Conservation (phyloP, 179 eudicot genomes). For the Carnegiea gigantea region DNA sequence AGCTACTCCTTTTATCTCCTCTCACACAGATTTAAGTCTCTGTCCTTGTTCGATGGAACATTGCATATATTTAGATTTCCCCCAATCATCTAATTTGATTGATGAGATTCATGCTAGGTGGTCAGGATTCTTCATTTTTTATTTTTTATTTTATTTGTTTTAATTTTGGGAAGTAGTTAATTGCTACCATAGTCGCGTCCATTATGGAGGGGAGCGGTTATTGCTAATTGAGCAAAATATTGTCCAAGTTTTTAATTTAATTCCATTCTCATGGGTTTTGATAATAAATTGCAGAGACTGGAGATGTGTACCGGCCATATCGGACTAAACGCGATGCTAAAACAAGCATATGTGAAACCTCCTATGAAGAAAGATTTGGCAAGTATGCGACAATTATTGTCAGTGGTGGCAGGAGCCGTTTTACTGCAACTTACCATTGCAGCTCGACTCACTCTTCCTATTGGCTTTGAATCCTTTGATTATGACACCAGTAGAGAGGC, state of each 20-base stretch:
- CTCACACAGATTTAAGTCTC: no score
- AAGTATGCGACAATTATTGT: neutral
- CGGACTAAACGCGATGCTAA: neutral
- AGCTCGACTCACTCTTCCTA: neutral
- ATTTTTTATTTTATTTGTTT: neutral
- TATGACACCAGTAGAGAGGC: neutral
- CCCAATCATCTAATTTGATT: no score
- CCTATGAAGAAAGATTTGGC: neutral
- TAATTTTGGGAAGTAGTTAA: neutral
- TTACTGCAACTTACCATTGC: neutral
- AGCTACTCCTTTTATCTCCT: no score
- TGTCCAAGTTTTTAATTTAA: no score
- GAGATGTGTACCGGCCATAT: neutral
- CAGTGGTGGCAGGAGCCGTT: neutral
- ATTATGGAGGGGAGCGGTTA: no score
- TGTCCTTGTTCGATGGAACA: no score
- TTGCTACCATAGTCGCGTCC: neutral
- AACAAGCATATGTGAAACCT: neutral
- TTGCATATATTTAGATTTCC: no score
- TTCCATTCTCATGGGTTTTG: neutral
- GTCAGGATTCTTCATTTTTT: no score
- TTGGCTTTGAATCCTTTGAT: neutral
- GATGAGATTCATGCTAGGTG: neutral
- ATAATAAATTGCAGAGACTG: neutral
- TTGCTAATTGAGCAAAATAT: no score